A percentile compares a stretch with the other conserved stretches of the same genome.
These are phyloP conservation scores for Microbotryum violaceum DNA, from an alignment of 1,284 basidiomycete genomes.

Conservation along the genomic window DNA sequence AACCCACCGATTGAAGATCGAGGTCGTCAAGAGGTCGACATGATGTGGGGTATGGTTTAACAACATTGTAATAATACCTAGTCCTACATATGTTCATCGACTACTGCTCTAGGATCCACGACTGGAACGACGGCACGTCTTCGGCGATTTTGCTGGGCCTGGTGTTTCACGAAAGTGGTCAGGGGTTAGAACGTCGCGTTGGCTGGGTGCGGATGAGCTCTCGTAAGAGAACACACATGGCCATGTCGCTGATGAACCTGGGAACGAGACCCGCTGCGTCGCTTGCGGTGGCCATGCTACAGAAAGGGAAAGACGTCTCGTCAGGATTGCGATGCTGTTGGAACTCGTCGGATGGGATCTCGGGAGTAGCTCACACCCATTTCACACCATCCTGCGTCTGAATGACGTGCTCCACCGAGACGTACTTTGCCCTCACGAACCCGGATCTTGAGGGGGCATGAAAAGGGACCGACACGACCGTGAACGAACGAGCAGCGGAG, in stretches of 20 bases:
- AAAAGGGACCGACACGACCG: constrained; percentile 23
- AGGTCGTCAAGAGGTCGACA: constrained; percentile 6
- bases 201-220: neutral
- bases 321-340: neutral
- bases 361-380: constrained; percentile 15
- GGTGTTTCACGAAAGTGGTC: neutral
- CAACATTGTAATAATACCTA: no score
- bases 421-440: constrained; percentile 15
- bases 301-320: neutral
- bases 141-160: constrained; percentile 25
- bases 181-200: neutral
- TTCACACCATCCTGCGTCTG: constrained; percentile 12
- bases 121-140: constrained; percentile 24
- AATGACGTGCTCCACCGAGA: constrained; percentile 17
- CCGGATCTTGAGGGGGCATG: constrained; percentile 3
- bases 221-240: constrained; percentile 1
- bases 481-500: constrained; percentile 3
- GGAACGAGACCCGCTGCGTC: constrained; percentile 24
- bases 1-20: constrained; percentile 3
- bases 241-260: constrained; percentile 14
- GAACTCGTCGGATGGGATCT: neutral
- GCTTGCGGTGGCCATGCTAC: constrained; percentile 20
- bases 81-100: no score
- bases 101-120: constrained; percentile 9
- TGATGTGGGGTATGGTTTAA: no score